These are phyloP conservation scores for Sungouiozyma ichnusensis DNA, from an alignment of 805 yeast genomes.

Conservation along the genomic window DNA sequence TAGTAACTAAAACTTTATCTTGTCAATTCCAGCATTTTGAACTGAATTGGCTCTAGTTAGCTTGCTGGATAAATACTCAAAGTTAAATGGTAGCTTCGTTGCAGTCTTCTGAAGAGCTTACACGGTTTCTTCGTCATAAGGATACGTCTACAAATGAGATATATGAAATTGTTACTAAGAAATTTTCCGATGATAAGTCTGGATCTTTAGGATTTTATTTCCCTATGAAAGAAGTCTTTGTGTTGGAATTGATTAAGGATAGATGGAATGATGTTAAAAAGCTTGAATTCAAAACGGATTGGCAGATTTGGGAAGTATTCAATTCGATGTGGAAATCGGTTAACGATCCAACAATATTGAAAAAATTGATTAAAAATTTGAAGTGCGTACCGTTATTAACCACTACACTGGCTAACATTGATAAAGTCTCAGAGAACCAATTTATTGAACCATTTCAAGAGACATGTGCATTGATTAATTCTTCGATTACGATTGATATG, in stretches of 20 bases:
- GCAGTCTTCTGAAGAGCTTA: constrained; percentile 39
- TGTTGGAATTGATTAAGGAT: constrained; percentile 51
- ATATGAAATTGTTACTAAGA: constrained; percentile 24
- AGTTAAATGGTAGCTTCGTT: not conserved
- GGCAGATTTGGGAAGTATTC: constrained; percentile 43
- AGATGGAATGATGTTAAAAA: constrained; percentile 42
- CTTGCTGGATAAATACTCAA: too few relatives aligned
- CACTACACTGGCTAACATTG: not conserved
- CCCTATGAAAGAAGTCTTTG: constrained; percentile 45
- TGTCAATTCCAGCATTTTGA: too few relatives aligned
- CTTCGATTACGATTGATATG: constrained; percentile 18
- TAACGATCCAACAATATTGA: constrained; percentile 20
- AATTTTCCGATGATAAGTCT: constrained; percentile 21
- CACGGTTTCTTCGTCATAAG: constrained; percentile 49
- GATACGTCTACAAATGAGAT: constrained; percentile 35
- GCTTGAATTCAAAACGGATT: constrained; percentile 34
- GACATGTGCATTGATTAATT: constrained; percentile 16
- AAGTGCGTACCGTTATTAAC: constrained; percentile 28
- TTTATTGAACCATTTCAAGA: constrained; percentile 10
- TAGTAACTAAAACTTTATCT: too few relatives aligned
- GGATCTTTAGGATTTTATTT: constrained; percentile 30
- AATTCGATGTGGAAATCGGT: constrained; percentile 30
- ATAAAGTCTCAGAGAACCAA: constrained; percentile 2
- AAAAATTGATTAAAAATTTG: constrained; percentile 35
- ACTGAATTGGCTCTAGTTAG: too few relatives aligned